phyloP scores from a whole-genome alignment of 1,139 yeast species.

The Taphrina confusa region DNA sequence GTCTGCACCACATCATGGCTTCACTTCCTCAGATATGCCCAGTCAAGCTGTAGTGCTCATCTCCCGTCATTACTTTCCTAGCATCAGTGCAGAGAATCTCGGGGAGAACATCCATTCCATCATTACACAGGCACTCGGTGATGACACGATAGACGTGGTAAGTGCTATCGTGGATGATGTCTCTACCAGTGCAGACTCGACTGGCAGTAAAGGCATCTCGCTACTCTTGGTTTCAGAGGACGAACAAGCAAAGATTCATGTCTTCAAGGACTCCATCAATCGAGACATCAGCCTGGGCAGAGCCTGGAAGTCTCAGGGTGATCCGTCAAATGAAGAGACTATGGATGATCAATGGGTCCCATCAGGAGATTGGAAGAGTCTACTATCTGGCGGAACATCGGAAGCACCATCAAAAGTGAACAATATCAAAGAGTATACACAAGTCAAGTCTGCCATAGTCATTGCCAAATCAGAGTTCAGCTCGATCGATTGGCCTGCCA shows the following conservation, averaged over 20 bases:
- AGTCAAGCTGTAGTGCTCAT: constrained; percentile 23
- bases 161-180: constrained; percentile 27
- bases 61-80: constrained; percentile 27
- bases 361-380: constrained; percentile 19
- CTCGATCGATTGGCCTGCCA: constrained; percentile 27
- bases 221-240: constrained; percentile 28
- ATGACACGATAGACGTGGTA: constrained; percentile 12
- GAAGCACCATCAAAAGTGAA: not conserved
- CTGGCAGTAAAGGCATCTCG: constrained; percentile 19
- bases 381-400: constrained; percentile 10
- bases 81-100: not conserved
- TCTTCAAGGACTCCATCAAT: constrained; percentile 17
- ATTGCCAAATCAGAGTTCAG: constrained; percentile 30
- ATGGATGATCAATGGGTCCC: constrained; percentile 18
- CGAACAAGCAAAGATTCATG: constrained; percentile 14
- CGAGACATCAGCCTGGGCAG: constrained; percentile 31
- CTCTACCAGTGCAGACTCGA: not conserved
- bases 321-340: constrained; percentile 1
- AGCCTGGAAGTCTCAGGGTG: constrained; percentile 31
- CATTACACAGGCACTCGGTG: constrained; percentile 20
- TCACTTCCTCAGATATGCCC: constrained; percentile 29
- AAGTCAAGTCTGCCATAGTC: constrained; percentile 35
- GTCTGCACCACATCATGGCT: constrained; percentile 32
- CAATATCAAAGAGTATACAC: not conserved
- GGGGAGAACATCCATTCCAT: constrained; percentile 1